Conservation (phyloP, 2,329 filamentous ascomycete species). For the Penicillium sp. region DNA sequence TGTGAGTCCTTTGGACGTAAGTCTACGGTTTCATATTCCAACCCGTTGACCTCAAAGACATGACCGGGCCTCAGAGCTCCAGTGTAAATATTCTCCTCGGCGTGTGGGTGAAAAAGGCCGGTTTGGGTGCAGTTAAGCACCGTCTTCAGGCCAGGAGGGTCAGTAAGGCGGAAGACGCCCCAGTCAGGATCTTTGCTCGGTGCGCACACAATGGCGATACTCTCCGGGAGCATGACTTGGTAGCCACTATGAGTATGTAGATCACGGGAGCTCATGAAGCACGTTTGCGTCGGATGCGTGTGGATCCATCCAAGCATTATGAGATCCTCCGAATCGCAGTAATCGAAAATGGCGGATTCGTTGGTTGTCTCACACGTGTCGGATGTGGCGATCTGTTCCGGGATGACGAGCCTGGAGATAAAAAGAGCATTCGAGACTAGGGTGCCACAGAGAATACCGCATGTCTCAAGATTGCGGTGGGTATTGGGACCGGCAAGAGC, state of each 20-base stretch:
- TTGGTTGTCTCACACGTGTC: conserved; percentile 96
- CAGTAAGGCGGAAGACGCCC: conserved; percentile 89
- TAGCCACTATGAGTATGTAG: conserved; percentile 92
- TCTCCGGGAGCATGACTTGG: conserved; percentile 94
- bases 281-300: conserved; percentile 93
- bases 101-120: conserved; percentile 80
- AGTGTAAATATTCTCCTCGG: conserved; percentile 71
- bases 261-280: conserved; percentile 95
- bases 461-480: conserved; percentile 79
- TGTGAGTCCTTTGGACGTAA: conserved; percentile 40
- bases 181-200: conserved; percentile 73
- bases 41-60: conserved; percentile 65
- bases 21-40: conserved; percentile 69
- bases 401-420: conserved; percentile 82
- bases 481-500: conserved; percentile 75
- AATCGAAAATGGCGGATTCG: conserved; percentile 80
- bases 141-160: conserved; percentile 85
- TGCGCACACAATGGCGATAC: conserved; percentile 93
- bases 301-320: conserved; percentile 96
- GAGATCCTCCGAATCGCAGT: conserved; percentile 78
- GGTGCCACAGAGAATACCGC: conserved; percentile 88
- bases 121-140: conserved; percentile 74
- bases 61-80: conserved; percentile 69
- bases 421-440: conserved; percentile 92
- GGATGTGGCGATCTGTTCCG: conserved; percentile 82